A percentile compares a stretch with the other conserved stretches of the same genome.
phyloP scores from a whole-genome alignment of 2,329 filamentous ascomycete genomes.

The Calonectria multiphialidica region DNA sequence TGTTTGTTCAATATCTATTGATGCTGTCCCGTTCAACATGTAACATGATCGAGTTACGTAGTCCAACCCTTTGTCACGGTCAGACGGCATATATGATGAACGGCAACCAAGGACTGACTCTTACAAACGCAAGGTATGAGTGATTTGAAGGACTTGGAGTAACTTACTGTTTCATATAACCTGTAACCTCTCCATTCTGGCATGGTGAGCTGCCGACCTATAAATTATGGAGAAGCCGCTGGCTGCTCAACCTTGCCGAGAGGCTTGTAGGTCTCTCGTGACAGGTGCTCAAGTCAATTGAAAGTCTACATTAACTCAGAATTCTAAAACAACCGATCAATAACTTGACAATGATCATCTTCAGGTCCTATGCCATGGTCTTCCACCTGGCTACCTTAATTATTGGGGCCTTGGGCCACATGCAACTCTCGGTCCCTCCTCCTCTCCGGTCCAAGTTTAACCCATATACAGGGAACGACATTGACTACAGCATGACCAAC shows the following conservation, averaged over 20 bases:
- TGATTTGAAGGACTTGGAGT: slow-evolving; percentile 1
- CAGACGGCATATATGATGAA: not conserved
- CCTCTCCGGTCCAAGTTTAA: slow-evolving; percentile 65
- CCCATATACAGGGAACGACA: slow-evolving; percentile 55
- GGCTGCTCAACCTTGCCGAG: no score
- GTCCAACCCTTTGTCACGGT: slow-evolving; percentile 4
- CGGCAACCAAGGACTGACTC: not conserved
- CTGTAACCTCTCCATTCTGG: not conserved
- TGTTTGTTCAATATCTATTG: not conserved
- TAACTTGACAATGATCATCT: not conserved
- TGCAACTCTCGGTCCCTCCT: slow-evolving; percentile 63
- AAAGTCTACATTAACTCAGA: not conserved
- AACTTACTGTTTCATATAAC: not conserved
- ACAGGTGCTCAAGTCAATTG: not conserved
- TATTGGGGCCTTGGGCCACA: slow-evolving; percentile 51
- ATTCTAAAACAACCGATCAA: no score
- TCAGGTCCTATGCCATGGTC: not conserved
- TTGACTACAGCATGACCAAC: slow-evolving; percentile 78
- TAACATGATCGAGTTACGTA: not conserved
- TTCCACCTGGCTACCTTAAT: not conserved
- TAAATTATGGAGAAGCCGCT: not conserved
- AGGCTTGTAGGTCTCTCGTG: not conserved
- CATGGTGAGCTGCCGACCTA: not conserved
- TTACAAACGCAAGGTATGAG: not conserved
- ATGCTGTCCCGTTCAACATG: not conserved